Conservation (phyloP, 371 early-diverging fungal genomes). For the Dinochytrium kinnereticum region DNA sequence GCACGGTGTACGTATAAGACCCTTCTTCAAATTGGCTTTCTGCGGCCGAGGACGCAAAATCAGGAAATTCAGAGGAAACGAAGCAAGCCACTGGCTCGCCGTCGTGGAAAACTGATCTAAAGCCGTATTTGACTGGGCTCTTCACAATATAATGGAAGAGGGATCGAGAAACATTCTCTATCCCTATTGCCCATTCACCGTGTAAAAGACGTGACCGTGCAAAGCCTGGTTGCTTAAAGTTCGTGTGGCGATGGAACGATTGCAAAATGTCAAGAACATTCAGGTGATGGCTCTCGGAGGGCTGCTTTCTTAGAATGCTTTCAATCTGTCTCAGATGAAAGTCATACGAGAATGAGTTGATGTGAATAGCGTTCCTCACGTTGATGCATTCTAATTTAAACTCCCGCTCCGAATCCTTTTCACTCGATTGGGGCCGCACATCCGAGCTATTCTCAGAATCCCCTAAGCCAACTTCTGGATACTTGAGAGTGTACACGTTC, state of each 20-base stretch:
- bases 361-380: constrained; percentile 72
- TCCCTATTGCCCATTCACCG: constrained; percentile 41
- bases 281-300: constrained; percentile 48
- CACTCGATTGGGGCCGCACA: no score
- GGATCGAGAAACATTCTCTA: constrained; percentile 28
- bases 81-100: constrained; percentile 45
- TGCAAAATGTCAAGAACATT: constrained; percentile 69
- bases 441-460: no score
- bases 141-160: constrained; percentile 71
- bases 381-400: constrained; percentile 70
- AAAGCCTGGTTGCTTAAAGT: constrained; percentile 64
- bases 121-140: constrained; percentile 68
- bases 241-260: constrained; percentile 59
- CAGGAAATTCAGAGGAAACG: constrained; percentile 35
- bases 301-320: constrained; percentile 53
- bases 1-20: constrained; percentile 19
- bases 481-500: constrained; percentile 69
- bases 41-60: constrained; percentile 25
- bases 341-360: constrained; percentile 82
- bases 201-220: constrained; percentile 52
- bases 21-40: constrained; percentile 19
- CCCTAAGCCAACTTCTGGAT: no score
- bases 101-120: constrained; percentile 41
- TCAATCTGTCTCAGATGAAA: constrained; percentile 76
- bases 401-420: constrained; percentile 60